Base-by-base conservation (phyloP, 2,329 filamentous ascomycete species). In the Talaromyces sp. region DNA sequence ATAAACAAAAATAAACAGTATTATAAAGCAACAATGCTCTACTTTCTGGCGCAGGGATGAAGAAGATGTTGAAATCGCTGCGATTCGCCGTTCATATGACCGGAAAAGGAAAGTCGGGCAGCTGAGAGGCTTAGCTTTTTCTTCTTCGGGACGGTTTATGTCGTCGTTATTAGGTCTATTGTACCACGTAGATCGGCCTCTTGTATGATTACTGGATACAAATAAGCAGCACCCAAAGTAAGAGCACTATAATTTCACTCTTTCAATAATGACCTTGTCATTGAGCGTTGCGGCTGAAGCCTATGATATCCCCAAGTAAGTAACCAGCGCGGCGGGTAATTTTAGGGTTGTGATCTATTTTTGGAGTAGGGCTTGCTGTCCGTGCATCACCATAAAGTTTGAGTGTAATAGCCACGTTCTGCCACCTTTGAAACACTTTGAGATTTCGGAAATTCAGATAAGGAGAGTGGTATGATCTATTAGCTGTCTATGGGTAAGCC, bases 371-470 rank as follows among this genome's bases (percentile, higher is more conserved):
- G 48, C 16, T 28, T 35, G 28, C 16, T n/a, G n/a, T 52, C 48
- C 28, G 48, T 52, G 50, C 50, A 54, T 52, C 25, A 18, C 48
- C 16, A 52, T 21, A 33, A 52, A 52, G 48, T 28, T 52, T 52
- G 28, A 54, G n/a, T 37, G 11, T 18, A 3, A 52, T 35, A 54
- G 50, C 31, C 28, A 54, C 28, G 18, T 54, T 37, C 31, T 35
- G 14, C 28, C 28, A 21, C 2, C 8, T 3, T 11, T 12, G 33
- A 9, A 11, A 16, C n/a, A 5, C 4, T n/a, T 54, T 48, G 6
- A 12, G 16, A n/a, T 35, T 28, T 9, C n/a, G 28, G 48, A 18
- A 21, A 21, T 33, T 33, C 28, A 21, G 18, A 52, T 52, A 5
- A 18, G 48, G 28, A 14, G 18, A 52, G 21, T 12, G 48, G 5